Evolutionary conservation across 2,329 filamentous ascomycete genomes (phyloP).

Genomic region (Pyricularia sp.): DNA sequence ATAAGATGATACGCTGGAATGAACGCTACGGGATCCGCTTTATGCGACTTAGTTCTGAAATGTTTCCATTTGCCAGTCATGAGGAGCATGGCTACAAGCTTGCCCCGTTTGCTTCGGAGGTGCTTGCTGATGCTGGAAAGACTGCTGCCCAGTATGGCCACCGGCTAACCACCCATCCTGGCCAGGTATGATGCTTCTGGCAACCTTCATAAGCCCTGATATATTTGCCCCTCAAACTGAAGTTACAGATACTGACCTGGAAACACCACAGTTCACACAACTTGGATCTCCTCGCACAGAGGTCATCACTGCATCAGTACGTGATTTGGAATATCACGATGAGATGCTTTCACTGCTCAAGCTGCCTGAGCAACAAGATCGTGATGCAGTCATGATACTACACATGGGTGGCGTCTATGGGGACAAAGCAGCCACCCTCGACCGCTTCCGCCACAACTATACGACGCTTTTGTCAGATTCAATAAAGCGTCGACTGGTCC

Average conservation of each 20-base stretch:
- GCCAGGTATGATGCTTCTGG: constrained; percentile 44
- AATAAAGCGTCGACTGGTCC: constrained; percentile 71
- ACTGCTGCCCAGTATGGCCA: constrained; percentile 73
- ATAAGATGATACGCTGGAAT: constrained; percentile 87
- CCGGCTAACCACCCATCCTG: constrained; percentile 81
- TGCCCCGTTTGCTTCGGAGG: constrained; percentile 71
- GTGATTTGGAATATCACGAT: constrained; percentile 81
- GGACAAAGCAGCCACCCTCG: constrained; percentile 70
- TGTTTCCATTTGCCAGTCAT: constrained; percentile 95
- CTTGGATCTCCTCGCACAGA: constrained; percentile 71
- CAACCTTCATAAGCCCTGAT: not conserved
- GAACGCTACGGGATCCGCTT: constrained; percentile 87
- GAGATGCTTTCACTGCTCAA: constrained; percentile 73
- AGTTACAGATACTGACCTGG: not conserved
- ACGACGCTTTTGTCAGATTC: constrained; percentile 50
- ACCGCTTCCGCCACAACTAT: constrained; percentile 73
- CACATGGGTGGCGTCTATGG: constrained; percentile 91
- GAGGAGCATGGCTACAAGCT: constrained; percentile 78
- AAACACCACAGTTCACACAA: constrained; percentile 63
- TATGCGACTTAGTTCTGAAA: constrained; percentile 84
- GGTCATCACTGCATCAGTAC: constrained; percentile 67
- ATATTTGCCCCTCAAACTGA: constrained; percentile 6
- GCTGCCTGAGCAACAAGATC: constrained; percentile 67
- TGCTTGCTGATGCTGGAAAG: constrained; percentile 65
- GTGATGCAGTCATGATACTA: constrained; percentile 87